Base-by-base conservation (phyloP, 257 asterid genomes). In the Asclepias syriaca region DNA sequence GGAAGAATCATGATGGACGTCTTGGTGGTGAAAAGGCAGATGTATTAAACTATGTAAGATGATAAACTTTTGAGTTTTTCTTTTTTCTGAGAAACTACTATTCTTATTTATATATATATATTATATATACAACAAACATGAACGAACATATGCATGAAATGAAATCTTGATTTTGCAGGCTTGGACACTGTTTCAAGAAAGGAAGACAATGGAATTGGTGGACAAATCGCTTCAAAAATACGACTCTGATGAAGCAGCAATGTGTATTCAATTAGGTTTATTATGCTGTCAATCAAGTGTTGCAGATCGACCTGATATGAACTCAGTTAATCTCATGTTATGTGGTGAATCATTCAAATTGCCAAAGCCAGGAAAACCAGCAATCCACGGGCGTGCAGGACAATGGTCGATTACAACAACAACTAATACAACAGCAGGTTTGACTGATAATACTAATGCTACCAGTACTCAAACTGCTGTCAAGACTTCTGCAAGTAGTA, bases 231-330 rank as follows among this genome's bases (percentile, higher is more conserved):
- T 92, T 1, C 80, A 77, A 34, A 77, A 72, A 40, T 84, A 34
- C 68, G 79, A 73, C 74, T 69, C 40, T 0, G 92, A 78, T 11
- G 96, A 92, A 84, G 94, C 84, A 45, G 82, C 82, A 43, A 74
- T 90, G 81, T 92, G 89, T 79, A 76, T 85, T 70, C 96, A 88
- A 53, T 66, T 92, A 68, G 98, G 96, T 54, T 76, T 92, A 60
- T 82, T 92, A 53, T 90, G 98, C 79, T 92, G 98, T 76, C 98
- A 92, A 85, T 87, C 92, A 61, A 83, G 69, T 50, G 79, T 90
- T 67, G 74, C 84, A 19, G 89, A 84, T 58, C 81, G 98, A 65
- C 96, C 91, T 0, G 96, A 92, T 71, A 92, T 92, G 94, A 90
- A 83, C 53, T 66, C 89, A 16, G 71, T 90, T 24, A 79, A 85